Evolutionary conservation across 2,329 filamentous ascomycete genomes (phyloP).

Genomic region (Beauveria pseudobassiana): DNA sequence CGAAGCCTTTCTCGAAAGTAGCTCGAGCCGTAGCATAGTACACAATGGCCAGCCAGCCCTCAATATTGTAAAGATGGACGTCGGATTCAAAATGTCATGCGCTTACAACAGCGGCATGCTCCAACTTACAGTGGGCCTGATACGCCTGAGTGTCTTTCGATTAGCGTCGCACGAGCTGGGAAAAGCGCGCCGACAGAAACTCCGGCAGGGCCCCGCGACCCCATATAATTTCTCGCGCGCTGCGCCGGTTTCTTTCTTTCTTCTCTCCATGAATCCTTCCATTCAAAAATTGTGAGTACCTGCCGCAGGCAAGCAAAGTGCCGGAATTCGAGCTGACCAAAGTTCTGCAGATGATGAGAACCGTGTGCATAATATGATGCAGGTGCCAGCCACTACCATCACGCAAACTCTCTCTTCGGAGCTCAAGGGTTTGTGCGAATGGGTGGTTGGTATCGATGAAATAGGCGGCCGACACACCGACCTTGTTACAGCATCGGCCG

Average conservation of each 20-base stretch:
- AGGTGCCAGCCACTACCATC: slow-evolving; percentile 55
- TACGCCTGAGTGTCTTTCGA: not conserved
- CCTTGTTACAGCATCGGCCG: slow-evolving; percentile 98
- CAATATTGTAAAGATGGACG: not conserved
- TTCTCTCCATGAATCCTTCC: slow-evolving; percentile 85
- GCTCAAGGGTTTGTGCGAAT: slow-evolving; percentile 79
- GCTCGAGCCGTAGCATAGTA: not conserved
- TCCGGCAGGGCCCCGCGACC: slow-evolving; percentile 17
- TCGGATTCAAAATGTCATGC: not conserved
- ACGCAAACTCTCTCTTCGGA: slow-evolving; percentile 77
- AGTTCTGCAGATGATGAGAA: slow-evolving; percentile 89
- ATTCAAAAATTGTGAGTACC: slow-evolving; percentile 89
- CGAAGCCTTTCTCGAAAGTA: not conserved
- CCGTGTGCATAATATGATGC: slow-evolving; percentile 90
- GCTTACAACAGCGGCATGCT: not conserved
- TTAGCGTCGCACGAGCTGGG: no score
- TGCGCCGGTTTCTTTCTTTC: slow-evolving; percentile 32
- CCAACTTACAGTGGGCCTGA: slow-evolving; percentile 10
- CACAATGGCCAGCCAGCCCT: not conserved
- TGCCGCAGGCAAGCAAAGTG: slow-evolving; percentile 14
- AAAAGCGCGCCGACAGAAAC: slow-evolving; percentile 20
- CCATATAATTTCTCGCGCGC: slow-evolving; percentile 29
- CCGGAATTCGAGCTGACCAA: slow-evolving; percentile 24
- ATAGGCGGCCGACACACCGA: slow-evolving; percentile 98
- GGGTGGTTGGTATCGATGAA: slow-evolving; percentile 68